Base-by-base conservation (phyloP, 1,139 yeast genomes). In the Hansenula lynferdii region DNA sequence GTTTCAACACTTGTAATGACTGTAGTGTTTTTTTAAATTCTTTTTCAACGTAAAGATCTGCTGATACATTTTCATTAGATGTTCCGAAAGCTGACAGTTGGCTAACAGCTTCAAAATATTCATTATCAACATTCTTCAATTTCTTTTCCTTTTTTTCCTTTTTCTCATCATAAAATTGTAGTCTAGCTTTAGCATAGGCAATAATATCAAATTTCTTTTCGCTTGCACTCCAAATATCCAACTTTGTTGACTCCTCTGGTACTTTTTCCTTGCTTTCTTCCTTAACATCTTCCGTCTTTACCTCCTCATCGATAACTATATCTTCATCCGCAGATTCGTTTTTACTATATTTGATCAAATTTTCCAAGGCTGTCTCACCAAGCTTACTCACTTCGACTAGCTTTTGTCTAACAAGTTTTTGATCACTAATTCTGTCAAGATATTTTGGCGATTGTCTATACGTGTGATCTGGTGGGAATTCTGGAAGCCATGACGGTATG, bases 391-490 rank as follows among this genome's bases (percentile, higher is more conserved):
- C 96, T 42, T 79, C 80, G 4, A 85, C 92, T 39, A 89, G 65
- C 51, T 75, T 75, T 42, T 84, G 73, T 45, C 94, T 67, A 37
- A 90, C 70, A 42, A 75, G 67, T 45, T 83, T 76, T 50, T 90
- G 86, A 55, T 86, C 94, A 0, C 81, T 74, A n/a, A 80, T 62
- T 16, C 82, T 68, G 23, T 76, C 67, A 45, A 78, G 70, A 56
- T 69, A 86, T 44, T 72, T 70, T 0, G 95, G 83, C 0, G 96
- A 85, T 38, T 77, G 72, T 59, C 77, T 80, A 56, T 83, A 90
- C 0, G 97, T 90, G 60, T 89, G 94, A 53, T 86, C 96, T 0
- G 97, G 96, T 2, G 97, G 97, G 28, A 89, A 69, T 18, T 78
- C 80, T 0, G 97, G 97, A 53, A 90, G 65, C 78, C 87, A 87